phyloP scores from a whole-genome alignment of 2,329 filamentous ascomycete species.

The Fusarium xyrophilum region DNA sequence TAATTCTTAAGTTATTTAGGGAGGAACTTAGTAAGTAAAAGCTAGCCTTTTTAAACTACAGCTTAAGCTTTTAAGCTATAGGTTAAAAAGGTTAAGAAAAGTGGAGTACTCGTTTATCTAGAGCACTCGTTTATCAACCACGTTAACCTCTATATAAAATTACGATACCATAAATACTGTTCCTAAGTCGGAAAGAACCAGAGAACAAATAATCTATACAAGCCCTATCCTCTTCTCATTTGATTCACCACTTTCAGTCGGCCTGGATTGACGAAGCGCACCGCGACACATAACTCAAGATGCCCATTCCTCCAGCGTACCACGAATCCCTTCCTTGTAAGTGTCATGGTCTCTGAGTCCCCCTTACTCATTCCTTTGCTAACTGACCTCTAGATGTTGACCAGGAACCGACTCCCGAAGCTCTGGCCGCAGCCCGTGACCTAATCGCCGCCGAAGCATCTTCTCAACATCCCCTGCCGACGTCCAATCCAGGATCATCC shows the following conservation, averaged over 20 bases:
- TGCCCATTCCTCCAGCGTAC: slow-evolving; percentile 51
- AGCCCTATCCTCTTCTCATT: background rate
- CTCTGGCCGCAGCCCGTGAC: slow-evolving; percentile 70
- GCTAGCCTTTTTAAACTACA: too few species aligned
- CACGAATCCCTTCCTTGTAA: slow-evolving; percentile 84
- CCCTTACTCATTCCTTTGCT: slow-evolving; percentile 14
- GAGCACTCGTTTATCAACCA: too few species aligned
- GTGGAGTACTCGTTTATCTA: too few species aligned
- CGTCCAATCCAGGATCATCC: slow-evolving; percentile 56
- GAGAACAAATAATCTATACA: too few species aligned
- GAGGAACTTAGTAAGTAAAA: too few species aligned
- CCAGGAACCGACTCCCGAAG: slow-evolving; percentile 66
- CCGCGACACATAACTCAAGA: slow-evolving; percentile 26
- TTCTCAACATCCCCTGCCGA: slow-evolving; percentile 57
- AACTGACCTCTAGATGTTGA: slow-evolving; percentile 74
- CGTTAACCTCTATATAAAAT: background rate
- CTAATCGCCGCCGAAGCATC: slow-evolving; percentile 73
- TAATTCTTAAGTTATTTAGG: too few species aligned
- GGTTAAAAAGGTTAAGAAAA: too few species aligned
- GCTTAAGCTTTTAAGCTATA: too few species aligned
- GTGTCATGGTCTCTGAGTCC: slow-evolving; percentile 35
- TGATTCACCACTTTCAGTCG: background rate
- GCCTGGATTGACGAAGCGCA: background rate
- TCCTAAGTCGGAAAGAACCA: background rate
- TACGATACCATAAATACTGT: background rate